Base-by-base conservation (phyloP, 495 filamentous ascomycete species). In the Aspergillus bertholletiae region DNA sequence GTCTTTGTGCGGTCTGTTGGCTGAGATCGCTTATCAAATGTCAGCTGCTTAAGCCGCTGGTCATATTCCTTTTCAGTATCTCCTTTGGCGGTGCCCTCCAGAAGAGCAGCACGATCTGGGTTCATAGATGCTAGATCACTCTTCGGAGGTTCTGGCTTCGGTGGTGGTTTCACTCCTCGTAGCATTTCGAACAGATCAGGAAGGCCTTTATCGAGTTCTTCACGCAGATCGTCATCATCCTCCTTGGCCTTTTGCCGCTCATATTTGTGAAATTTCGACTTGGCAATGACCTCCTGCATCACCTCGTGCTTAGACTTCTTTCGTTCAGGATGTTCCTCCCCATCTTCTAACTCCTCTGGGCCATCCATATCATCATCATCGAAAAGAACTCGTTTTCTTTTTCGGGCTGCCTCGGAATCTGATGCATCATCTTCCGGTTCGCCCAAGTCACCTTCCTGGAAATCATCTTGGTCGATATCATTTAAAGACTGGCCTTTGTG, bases 261-360 rank as follows among this genome's bases (percentile, higher is more conserved):
- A 54, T 89, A 88, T 72, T 95, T 97, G 77, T 96, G 79, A 24
- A 89, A 79, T 67, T 97, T 99, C 2, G 95, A 97, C 71, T 97
- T 99, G 34, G 92, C 88, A 55, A 97, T 97, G 55, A 97, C 84
- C 70, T 98, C 95, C 60, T 93, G 88, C 87, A 97, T 96, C 28
- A 97, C 89, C 65, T 99, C 94, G 44, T 90, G 83, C 68, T 93
- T 97, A 18, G 84, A 88, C 73, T 96, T 99, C 65, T 96, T 96
- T 40, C 85, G 79, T 56, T 89, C 87, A 0, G 88, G 86, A 46
- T 74, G 59, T 23, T 83, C 79, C 23, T 76, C 80, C 2, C 70
- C 78, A 11, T 61, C 66, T 3, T 66, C 65, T 20, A 75, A 72
- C 17, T 74, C 80, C 6, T 67, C 64, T 67, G 54, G 73, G 67